Evolutionary conservation across 139 green algal species (phyloP).

Genomic region (Coelastrella sp.): DNA sequence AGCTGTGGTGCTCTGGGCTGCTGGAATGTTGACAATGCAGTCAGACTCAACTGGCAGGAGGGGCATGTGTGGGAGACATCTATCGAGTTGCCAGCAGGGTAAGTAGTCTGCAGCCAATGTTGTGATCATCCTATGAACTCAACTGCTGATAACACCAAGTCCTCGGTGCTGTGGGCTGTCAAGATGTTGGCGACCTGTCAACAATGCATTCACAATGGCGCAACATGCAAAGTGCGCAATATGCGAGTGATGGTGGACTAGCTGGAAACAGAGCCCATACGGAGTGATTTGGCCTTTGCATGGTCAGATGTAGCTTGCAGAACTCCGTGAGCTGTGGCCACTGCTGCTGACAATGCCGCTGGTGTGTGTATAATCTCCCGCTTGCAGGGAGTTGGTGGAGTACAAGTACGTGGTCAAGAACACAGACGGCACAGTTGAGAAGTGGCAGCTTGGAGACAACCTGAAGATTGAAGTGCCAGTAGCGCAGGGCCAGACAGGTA

Average conservation of each 20-base stretch:
- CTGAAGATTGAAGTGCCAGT: slow-evolving; percentile 43
- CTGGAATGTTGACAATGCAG: slow-evolving; percentile 35
- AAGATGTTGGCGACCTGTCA: background rate
- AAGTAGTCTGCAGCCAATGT: background rate
- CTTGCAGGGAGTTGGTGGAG: slow-evolving; percentile 38
- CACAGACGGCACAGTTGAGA: background rate
- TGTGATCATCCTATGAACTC: no score
- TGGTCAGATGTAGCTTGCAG: no score
- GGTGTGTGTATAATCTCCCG: background rate
- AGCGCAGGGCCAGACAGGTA: slow-evolving; percentile 14
- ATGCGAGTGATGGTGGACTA: no score
- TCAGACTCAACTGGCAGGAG: slow-evolving; percentile 48
- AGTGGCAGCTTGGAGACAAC: slow-evolving; percentile 46
- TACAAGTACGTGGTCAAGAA: slow-evolving; percentile 52
- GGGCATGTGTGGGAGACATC: slow-evolving; percentile 43
- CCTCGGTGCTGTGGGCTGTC: background rate
- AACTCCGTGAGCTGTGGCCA: no score
- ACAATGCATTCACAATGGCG: no score
- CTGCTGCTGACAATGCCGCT: no score
- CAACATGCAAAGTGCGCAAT: no score
- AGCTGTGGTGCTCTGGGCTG: slow-evolving; percentile 25
- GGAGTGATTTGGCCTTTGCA: no score
- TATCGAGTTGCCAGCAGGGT: slow-evolving; percentile 46
- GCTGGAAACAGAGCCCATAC: no score
- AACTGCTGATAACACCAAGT: no score